A percentile compares a stretch with the other conserved stretches of the same genome.
Conservation (phyloP, 78 protist genomes). For the Cyanophora paradoxa region DNA sequence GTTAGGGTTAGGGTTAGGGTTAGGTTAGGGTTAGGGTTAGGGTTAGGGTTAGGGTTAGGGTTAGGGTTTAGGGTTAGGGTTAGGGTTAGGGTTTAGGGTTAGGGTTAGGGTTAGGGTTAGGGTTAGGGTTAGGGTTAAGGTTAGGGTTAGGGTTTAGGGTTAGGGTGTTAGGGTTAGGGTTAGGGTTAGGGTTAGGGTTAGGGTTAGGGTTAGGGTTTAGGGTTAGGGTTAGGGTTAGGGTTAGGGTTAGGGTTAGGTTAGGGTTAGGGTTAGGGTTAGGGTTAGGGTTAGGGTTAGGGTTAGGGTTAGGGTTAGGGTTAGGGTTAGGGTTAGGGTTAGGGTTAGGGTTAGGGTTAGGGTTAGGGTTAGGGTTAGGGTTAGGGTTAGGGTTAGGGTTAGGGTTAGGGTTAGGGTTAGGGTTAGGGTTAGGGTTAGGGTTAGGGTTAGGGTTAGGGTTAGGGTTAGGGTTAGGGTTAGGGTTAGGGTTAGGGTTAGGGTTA, state of each 20-base stretch:
- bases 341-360: conserved; percentile 11
- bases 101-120: too few relatives aligned
- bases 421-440: background rate
- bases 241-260: too few relatives aligned
- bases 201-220: conserved; percentile 11
- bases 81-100: too few relatives aligned
- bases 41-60: too few relatives aligned
- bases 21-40: too few relatives aligned
- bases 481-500: background rate
- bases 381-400: conserved; percentile 12
- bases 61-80: too few relatives aligned
- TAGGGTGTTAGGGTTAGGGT: too few relatives aligned
- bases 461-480: background rate
- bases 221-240: conserved; percentile 12
- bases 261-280: too few relatives aligned
- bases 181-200: conserved; percentile 10
- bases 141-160: conserved; percentile 4
- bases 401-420: conserved; percentile 6
- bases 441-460: background rate
- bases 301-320: conserved; percentile 10
- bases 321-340: conserved; percentile 12
- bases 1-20: too few relatives aligned
- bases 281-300: conserved; percentile 11
- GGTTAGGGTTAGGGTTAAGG: too few relatives aligned
- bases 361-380: conserved; percentile 10